Evolutionary conservation across 768 basidiomycete genomes (phyloP).

Genomic region (Boletus speciosus): DNA sequence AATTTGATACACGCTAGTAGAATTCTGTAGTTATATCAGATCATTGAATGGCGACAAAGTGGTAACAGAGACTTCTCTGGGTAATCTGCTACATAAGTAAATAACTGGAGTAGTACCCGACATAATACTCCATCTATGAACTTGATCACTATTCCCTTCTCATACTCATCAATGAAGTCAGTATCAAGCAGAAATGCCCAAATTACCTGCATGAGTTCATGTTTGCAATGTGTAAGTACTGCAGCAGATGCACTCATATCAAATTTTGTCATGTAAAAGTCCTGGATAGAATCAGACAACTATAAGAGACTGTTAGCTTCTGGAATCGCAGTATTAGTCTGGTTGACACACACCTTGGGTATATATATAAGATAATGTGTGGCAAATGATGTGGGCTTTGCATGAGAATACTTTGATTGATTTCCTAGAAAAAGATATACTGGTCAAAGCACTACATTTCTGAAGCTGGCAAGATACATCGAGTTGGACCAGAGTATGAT

Average conservation of each 20-base stretch:
- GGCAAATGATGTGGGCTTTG: neutral
- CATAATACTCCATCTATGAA: too few species aligned
- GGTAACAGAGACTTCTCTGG: too few species aligned
- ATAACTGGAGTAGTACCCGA: too few species aligned
- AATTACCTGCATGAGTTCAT: slow-evolving; percentile 25
- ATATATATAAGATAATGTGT: slow-evolving; percentile 1
- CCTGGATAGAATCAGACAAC: neutral
- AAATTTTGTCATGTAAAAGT: neutral
- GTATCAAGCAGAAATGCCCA: slow-evolving; percentile 22
- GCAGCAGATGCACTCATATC: neutral
- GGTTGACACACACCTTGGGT: neutral
- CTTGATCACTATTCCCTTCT: slow-evolving; percentile 12
- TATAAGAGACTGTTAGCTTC: neutral
- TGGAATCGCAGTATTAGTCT: too few species aligned
- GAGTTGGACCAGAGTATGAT: slow-evolving; percentile 27
- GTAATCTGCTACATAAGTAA: too few species aligned
- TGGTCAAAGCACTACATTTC: slow-evolving; percentile 11
- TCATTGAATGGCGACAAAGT: too few species aligned
- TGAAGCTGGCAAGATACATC: slow-evolving; percentile 23
- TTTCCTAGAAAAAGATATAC: slow-evolving; percentile 8
- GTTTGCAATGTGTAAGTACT: slow-evolving; percentile 11
- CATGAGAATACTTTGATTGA: neutral
- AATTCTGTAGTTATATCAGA: too few species aligned
- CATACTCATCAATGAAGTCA: slow-evolving; percentile 23
- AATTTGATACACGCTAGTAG: too few species aligned